Conservation (phyloP, 345 rosid species). For the Gossypioides kirkii region DNA sequence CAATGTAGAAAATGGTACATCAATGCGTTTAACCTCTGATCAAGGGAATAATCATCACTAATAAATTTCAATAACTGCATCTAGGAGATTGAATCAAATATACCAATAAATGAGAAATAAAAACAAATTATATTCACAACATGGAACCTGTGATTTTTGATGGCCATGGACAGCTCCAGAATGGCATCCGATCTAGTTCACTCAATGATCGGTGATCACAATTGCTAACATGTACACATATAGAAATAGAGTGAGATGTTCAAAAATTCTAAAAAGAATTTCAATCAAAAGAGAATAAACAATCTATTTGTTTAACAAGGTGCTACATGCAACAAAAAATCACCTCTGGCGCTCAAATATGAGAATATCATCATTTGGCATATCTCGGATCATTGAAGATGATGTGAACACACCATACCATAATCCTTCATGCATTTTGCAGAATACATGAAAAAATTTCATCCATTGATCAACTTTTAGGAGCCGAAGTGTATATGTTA, state of each 20-base stretch:
- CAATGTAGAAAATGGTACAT: slow-evolving; percentile 50
- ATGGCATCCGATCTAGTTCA: slow-evolving; percentile 45
- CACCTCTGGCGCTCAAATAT: slow-evolving; percentile 51
- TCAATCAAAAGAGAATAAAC: background rate
- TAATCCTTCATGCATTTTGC: slow-evolving; percentile 55
- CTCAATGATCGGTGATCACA: slow-evolving; percentile 43
- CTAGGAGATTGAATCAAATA: background rate
- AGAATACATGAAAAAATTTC: slow-evolving; percentile 43
- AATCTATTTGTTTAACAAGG: background rate
- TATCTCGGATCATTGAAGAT: slow-evolving; percentile 39
- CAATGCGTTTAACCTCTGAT: slow-evolving; percentile 52
- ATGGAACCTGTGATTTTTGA: slow-evolving; percentile 60
- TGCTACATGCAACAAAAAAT: background rate
- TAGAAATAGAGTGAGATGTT: background rate
- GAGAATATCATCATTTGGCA: slow-evolving; percentile 34
- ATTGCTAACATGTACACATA: slow-evolving; percentile 30
- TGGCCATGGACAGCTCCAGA: slow-evolving; percentile 61
- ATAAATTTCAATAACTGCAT: background rate
- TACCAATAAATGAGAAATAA: background rate
- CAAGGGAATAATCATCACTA: slow-evolving; percentile 9
- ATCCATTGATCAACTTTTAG: slow-evolving; percentile 61
- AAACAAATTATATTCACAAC: background rate
- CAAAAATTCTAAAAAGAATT: slow-evolving; percentile 8
- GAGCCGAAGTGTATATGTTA: slow-evolving; percentile 31
- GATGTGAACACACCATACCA: slow-evolving; percentile 55